These are phyloP conservation scores for Colletotrichum plurivorum DNA, from an alignment of 2,329 filamentous ascomycete species.

Conservation along the genomic window DNA sequence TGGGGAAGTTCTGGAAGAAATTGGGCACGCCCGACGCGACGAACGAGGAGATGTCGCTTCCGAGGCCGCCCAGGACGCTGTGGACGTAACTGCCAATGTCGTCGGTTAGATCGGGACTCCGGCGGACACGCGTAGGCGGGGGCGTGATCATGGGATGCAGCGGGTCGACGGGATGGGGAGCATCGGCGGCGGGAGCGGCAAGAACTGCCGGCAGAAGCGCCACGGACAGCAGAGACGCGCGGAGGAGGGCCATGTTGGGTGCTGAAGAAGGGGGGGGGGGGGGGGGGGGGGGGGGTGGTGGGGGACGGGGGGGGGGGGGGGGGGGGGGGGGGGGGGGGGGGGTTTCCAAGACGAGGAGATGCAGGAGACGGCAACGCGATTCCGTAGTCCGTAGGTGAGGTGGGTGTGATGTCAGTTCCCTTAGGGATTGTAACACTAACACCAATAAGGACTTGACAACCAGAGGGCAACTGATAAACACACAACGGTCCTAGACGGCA, in stretches of 20 bases:
- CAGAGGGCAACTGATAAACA: neutral
- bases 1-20: constrained; percentile 78
- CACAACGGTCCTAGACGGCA: constrained; percentile 5
- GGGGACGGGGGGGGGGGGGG: too few relatives aligned
- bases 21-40: constrained; percentile 76
- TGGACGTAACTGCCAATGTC: constrained; percentile 66
- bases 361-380: neutral
- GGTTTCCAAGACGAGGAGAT: too few relatives aligned
- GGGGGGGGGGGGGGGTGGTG: too few relatives aligned
- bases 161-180: constrained; percentile 25
- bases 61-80: constrained; percentile 65
- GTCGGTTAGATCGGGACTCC: constrained; percentile 48
- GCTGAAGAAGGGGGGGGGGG: too few relatives aligned
- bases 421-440: neutral
- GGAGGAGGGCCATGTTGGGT: constrained; percentile 24
- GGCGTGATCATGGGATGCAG: constrained; percentile 46
- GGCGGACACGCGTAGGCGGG: constrained; percentile 36
- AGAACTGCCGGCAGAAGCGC: constrained; percentile 37
- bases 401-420: constrained; percentile 3
- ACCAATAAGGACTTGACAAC: neutral
- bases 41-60: constrained; percentile 70
- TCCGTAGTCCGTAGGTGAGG: neutral
- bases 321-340: too few relatives aligned
- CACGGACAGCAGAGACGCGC: constrained; percentile 25
- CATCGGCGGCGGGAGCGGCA: constrained; percentile 39